Conservation (phyloP, 805 yeast genomes). For the Jamesozyma lodderae region DNA sequence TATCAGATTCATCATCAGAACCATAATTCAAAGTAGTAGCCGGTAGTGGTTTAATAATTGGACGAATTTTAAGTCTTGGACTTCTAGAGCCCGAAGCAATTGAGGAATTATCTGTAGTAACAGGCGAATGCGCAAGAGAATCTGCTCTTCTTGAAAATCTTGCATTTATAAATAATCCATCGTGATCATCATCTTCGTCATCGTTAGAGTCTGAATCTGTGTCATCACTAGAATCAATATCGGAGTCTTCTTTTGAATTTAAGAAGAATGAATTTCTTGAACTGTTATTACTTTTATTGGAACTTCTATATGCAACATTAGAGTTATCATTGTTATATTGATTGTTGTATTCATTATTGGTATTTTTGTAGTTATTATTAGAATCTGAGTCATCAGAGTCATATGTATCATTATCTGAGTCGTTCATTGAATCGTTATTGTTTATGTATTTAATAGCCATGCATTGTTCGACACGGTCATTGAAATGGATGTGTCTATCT, state of each 20-base stretch:
- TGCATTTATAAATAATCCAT: constrained; percentile 29
- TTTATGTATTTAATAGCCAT: constrained; percentile 46
- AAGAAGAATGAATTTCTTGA: constrained; percentile 1
- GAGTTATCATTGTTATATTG: constrained; percentile 30
- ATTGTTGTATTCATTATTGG: constrained; percentile 9
- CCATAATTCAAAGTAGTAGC: constrained; percentile 79
- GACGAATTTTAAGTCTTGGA: constrained; percentile 19
- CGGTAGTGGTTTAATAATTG: constrained; percentile 72
- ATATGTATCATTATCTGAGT: constrained; percentile 8
- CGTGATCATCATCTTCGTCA: constrained; percentile 27
- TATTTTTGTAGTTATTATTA: not conserved
- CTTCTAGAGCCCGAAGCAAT: constrained; percentile 12
- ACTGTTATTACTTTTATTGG: not conserved
- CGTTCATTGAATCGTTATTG: constrained; percentile 6
- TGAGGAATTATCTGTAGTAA: constrained; percentile 20
- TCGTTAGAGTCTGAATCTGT: constrained; percentile 5
- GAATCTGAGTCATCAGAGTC: constrained; percentile 11
- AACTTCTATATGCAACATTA: constrained; percentile 1
- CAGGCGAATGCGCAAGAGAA: constrained; percentile 18
- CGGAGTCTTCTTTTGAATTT: constrained; percentile 6
- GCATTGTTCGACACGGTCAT: constrained; percentile 91
- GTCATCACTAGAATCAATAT: constrained; percentile 3
- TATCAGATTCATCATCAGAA: constrained; percentile 47
- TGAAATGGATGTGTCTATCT: constrained; percentile 75
- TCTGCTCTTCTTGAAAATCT: constrained; percentile 26